A percentile compares a stretch with the other conserved stretches of the same genome.
Conservation (phyloP, 2,329 filamentous ascomycete species). For the Delphinella strobiligena region DNA sequence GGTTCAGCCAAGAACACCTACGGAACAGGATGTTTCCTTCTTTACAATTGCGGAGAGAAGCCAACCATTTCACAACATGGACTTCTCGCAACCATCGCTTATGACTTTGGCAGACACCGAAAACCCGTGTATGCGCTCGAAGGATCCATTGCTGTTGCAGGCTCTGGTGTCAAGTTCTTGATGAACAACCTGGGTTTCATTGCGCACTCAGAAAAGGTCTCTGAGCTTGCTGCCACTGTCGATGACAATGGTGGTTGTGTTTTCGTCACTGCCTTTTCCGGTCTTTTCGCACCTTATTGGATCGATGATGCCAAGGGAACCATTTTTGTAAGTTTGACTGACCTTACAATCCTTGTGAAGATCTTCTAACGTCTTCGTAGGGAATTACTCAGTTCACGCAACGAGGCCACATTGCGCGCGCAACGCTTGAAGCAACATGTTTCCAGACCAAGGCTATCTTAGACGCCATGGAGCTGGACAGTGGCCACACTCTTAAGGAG, state of each 20-base stretch:
- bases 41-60: slow-evolving; percentile 73
- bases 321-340: slow-evolving; percentile 32
- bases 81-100: slow-evolving; percentile 71
- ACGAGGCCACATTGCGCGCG: slow-evolving; percentile 70
- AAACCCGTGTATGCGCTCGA: slow-evolving; percentile 71
- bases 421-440: slow-evolving; percentile 76
- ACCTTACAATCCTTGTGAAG: too few species aligned
- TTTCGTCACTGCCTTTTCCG: slow-evolving; percentile 75
- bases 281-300: slow-evolving; percentile 82
- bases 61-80: slow-evolving; percentile 72
- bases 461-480: slow-evolving; percentile 77
- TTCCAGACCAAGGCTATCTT: slow-evolving; percentile 86
- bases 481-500: slow-evolving; percentile 56
- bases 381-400: slow-evolving; percentile 76
- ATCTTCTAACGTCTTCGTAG: slow-evolving; percentile 33
- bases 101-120: slow-evolving; percentile 53
- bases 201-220: slow-evolving; percentile 47
- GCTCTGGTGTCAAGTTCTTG: slow-evolving; percentile 66
- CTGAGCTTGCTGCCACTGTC: slow-evolving; percentile 47
- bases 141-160: slow-evolving; percentile 72
- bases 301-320: slow-evolving; percentile 81
- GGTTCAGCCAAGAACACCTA: slow-evolving; percentile 81
- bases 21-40: slow-evolving; percentile 72
- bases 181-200: slow-evolving; percentile 53
- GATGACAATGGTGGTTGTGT: slow-evolving; percentile 68